Percentiles rank a stretch among this genome's conserved stretches.
phyloP scores from a whole-genome alignment of 2,329 filamentous ascomycete genomes.

The Colletotrichum lupini region DNA sequence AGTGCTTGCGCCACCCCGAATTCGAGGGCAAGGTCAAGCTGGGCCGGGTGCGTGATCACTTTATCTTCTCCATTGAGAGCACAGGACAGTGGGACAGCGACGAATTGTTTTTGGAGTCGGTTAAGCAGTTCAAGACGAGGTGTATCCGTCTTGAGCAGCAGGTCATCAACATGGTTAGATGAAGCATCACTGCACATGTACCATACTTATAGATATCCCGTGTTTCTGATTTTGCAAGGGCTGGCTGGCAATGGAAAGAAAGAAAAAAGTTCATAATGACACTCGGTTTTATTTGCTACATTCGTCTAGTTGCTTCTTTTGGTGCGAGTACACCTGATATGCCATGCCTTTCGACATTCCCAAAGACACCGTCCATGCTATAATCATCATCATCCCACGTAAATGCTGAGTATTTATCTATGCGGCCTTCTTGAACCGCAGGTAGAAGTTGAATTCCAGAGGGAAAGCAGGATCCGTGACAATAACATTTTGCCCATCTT shows the following conservation, averaged over 20 bases:
- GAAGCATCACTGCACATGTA: slow-evolving; percentile 39
- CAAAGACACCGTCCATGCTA: slow-evolving; percentile 10
- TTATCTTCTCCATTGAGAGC: slow-evolving; percentile 97
- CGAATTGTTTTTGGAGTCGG: slow-evolving; percentile 89
- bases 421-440: slow-evolving; percentile 55
- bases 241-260: slow-evolving; percentile 29
- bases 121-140: slow-evolving; percentile 88
- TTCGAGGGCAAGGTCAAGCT: slow-evolving; percentile 97
- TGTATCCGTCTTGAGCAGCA: slow-evolving; percentile 79
- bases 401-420: slow-evolving; percentile 2
- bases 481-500: slow-evolving; percentile 87
- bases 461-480: slow-evolving; percentile 92
- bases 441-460: slow-evolving; percentile 71
- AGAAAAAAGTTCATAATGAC: slow-evolving; percentile 33
- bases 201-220: slow-evolving; percentile 36
- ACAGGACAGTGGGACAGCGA: slow-evolving; percentile 96
- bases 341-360: neutral
- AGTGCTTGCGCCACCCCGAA: slow-evolving; percentile 90
- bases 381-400: slow-evolving; percentile 25
- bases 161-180: slow-evolving; percentile 72
- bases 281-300: slow-evolving; percentile 1
- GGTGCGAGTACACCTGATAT: neutral
- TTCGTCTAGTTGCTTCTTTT: neutral
- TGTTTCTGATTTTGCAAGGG: slow-evolving; percentile 30
- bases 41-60: slow-evolving; percentile 90